Conservation (phyloP, 768 basidiomycete species). For the Boletus rufocinnamomeus region DNA sequence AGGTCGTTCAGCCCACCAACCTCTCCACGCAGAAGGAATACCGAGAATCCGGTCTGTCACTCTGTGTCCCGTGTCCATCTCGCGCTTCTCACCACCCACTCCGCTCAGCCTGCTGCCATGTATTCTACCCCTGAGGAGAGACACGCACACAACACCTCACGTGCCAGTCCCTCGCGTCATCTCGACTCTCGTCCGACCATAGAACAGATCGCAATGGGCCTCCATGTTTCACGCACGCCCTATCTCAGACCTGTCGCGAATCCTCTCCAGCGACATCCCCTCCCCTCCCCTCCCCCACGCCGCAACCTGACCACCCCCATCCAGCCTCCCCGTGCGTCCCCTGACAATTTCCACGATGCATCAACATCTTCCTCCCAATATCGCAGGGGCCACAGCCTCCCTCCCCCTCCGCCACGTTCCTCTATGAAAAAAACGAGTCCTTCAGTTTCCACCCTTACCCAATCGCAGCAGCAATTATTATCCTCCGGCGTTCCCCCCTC, state of each 20-base stretch:
- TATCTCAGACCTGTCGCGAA: constrained; percentile 51
- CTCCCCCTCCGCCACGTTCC: constrained; percentile 62
- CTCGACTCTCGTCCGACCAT: constrained; percentile 59
- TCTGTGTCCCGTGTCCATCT: not conserved
- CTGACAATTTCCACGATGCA: constrained; percentile 28
- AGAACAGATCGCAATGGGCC: constrained; percentile 79
- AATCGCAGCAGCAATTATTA: constrained; percentile 18
- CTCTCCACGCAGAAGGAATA: constrained; percentile 24
- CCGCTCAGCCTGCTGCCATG: constrained; percentile 37
- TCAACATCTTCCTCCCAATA: constrained; percentile 25
- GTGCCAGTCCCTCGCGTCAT: constrained; percentile 40
- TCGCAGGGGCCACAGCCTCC: constrained; percentile 36
- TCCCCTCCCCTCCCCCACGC: constrained; percentile 19
- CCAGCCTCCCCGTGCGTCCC: constrained; percentile 22
- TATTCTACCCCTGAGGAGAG: constrained; percentile 46
- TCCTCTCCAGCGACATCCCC: constrained; percentile 22
- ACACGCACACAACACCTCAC: constrained; percentile 32
- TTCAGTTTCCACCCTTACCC: constrained; percentile 24
- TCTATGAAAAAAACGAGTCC: constrained; percentile 59
- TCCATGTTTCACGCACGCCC: constrained; percentile 75
- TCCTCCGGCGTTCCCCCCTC: constrained; percentile 26
- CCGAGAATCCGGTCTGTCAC: constrained; percentile 21
- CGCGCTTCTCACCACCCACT: constrained; percentile 11
- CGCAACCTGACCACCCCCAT: constrained; percentile 29
- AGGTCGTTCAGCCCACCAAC: constrained; percentile 28